These are phyloP conservation scores for Kazachstania bromeliacearum DNA, from an alignment of 805 yeast genomes.

Conservation along the genomic window DNA sequence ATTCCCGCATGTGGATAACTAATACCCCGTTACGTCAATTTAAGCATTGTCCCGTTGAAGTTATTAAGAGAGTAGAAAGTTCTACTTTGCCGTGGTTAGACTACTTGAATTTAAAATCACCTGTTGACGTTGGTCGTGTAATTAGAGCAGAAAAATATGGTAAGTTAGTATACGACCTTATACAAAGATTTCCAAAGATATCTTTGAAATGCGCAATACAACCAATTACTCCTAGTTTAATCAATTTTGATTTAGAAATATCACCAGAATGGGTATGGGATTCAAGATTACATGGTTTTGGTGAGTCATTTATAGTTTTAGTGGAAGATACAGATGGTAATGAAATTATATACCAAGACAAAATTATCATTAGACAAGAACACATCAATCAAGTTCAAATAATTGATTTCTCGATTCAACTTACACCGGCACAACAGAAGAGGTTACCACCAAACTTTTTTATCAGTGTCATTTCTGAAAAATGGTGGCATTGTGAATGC, in stretches of 20 bases:
- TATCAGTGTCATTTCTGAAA: conserved; percentile 64
- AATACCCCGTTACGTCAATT: conserved; percentile 84
- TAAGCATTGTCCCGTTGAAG: conserved; percentile 55
- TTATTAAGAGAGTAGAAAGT: conserved; percentile 65
- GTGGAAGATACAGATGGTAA: conserved; percentile 86
- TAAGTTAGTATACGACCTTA: conserved; percentile 43
- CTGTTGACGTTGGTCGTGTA: conserved; percentile 77
- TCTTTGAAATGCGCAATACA: conserved; percentile 51
- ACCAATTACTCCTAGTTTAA: conserved; percentile 65
- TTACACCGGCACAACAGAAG: conserved; percentile 16
- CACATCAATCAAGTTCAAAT: conserved; percentile 45
- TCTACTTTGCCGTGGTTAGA: conserved; percentile 75
- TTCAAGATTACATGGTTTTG: conserved; percentile 45
- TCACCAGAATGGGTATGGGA: conserved; percentile 79
- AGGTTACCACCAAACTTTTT: conserved; percentile 61
- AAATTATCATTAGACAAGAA: conserved; percentile 41
- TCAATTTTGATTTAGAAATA: conserved; percentile 58
- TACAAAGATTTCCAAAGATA: conserved; percentile 67
- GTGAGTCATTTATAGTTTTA: conserved; percentile 57
- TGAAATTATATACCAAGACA: conserved; percentile 49
- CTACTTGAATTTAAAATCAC: conserved; percentile 53
- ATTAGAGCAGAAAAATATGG: conserved; percentile 65
- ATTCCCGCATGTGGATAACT: conserved; percentile 72
- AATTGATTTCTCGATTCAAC: conserved; percentile 52
- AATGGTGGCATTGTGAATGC: conserved; percentile 72